Percentiles rank a stretch among this genome's conserved stretches.
Evolutionary conservation across 108 stramenopile species (phyloP).

Genomic region (Cyclotella choctawhatcheeana): DNA sequence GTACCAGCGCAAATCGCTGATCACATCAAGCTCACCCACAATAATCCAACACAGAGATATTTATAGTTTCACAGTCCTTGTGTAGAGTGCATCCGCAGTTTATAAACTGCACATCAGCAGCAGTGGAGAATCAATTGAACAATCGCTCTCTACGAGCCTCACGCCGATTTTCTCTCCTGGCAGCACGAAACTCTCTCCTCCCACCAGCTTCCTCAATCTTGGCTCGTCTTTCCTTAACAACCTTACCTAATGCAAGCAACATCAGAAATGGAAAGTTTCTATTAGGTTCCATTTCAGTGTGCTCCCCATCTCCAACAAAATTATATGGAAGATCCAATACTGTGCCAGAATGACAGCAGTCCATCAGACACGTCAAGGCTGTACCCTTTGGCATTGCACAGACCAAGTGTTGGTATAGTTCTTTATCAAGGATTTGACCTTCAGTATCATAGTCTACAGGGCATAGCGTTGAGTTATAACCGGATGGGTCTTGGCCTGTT

Average conservation of each 20-base stretch:
- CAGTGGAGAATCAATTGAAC: background rate
- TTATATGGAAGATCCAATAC: constrained; percentile 55
- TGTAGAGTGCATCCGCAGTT: no score
- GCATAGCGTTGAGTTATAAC: constrained; percentile 67
- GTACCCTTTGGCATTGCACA: constrained; percentile 59
- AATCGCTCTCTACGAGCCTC: background rate
- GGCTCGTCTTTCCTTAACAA: background rate
- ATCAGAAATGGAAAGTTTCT: background rate
- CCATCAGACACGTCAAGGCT: constrained; percentile 63
- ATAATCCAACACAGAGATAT: no score
- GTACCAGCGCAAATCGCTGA: no score
- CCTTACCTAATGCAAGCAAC: background rate
- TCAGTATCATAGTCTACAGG: constrained; percentile 66
- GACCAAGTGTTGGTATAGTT: constrained; percentile 56
- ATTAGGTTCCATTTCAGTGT: constrained; percentile 44
- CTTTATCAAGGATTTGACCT: constrained; percentile 67
- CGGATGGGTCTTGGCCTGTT: constrained; percentile 56
- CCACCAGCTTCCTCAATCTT: background rate
- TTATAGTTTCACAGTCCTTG: no score
- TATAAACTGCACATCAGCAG: background rate
- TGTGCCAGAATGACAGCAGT: constrained; percentile 74
- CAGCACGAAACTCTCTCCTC: background rate
- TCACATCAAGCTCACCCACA: no score
- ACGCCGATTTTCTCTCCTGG: background rate
- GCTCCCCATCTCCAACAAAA: constrained; percentile 45